Evolutionary conservation across 106 monocot genomes (phyloP), one percentile per base, ranked within the genome.

Genomic region (Platanthera guangdongensis): DNA sequence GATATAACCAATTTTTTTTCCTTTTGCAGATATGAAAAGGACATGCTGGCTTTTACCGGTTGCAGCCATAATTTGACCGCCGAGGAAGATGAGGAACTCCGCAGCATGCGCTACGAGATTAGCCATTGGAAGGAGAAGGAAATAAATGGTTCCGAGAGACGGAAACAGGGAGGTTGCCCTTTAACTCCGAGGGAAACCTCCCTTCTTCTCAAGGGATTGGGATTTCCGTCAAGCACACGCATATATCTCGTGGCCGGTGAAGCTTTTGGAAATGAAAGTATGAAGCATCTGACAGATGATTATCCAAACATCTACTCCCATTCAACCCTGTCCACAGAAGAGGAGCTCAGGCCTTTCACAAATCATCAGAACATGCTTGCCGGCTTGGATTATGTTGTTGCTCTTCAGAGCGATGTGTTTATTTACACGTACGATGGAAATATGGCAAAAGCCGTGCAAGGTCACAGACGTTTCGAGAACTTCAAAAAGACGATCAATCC

Each of bases 71-170:
- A 76, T 80, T 79, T 96, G 81, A 96, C 93, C 71, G 72, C 81
- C 74, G 86, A 87, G 46, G 96, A 96, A 82, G 88, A 70, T 7
- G 89, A 91, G 63, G 90, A 88, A 63, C 86, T 96, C 71, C 85
- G 78, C 16, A 79, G 73, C 63, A 93, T 96, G 93, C 93, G 96
- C 55, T 87, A 93, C 77, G 88, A 91, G 48, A 87, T 93, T 71
- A 84, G 79, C 74, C 93, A 96, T 55, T 96, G 96, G 96, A 96
- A 96, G 78, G 96, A 96, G 80, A 96, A 96, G 59, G 96, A 96
- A 69, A 96, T 96, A 57, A 84, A 96, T 82, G 89, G 80, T 76
- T 68, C 78, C 39, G 96, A 93, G 63, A 85, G 87, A 76, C 77
- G 96, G 48, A 80, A 74, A 13, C 52, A 83, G 6, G 96, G 96